Evolutionary conservation across 495 filamentous ascomycete species (phyloP).

Genomic region (Aspergillus wentii): DNA sequence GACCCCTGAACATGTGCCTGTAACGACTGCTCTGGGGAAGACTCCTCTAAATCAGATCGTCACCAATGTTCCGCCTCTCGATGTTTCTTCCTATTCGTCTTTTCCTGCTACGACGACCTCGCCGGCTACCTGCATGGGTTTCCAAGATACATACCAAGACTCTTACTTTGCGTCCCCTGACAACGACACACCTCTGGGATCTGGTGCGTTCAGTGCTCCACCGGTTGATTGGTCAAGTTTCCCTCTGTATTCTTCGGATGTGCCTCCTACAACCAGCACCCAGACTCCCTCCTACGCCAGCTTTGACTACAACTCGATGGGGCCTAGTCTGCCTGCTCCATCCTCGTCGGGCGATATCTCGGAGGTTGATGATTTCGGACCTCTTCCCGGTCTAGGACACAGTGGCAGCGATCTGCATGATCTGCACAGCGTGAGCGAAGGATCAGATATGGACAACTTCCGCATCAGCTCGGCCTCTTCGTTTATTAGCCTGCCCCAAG

Average conservation of each 20-base stretch:
- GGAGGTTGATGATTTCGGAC: constrained; percentile 63
- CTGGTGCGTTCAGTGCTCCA: constrained; percentile 56
- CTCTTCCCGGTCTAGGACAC: constrained; percentile 30
- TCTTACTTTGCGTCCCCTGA: constrained; percentile 48
- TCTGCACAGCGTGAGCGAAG: constrained; percentile 48
- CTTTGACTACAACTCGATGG: constrained; percentile 57
- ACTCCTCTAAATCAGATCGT: constrained; percentile 33
- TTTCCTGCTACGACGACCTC: constrained; percentile 32
- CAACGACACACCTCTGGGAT: constrained; percentile 60
- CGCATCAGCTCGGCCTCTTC: constrained; percentile 49
- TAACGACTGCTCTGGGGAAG: constrained; percentile 26
- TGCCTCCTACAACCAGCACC: constrained; percentile 61
- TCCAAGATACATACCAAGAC: constrained; percentile 41
- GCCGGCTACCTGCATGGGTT: constrained; percentile 37
- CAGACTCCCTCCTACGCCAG: constrained; percentile 66
- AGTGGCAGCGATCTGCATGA: constrained; percentile 34
- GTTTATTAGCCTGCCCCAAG: constrained; percentile 47
- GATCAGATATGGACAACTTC: constrained; percentile 50
- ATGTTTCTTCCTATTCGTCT: constrained; percentile 30
- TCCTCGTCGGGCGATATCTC: constrained; percentile 75
- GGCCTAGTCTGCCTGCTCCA: constrained; percentile 44
- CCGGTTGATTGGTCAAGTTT: constrained; percentile 74
- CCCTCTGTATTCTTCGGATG: constrained; percentile 52
- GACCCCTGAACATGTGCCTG: constrained; percentile 15
- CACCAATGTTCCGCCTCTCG: constrained; percentile 33